Conservation (phyloP, 1,139 yeast genomes). For the Candida mesenterica region DNA sequence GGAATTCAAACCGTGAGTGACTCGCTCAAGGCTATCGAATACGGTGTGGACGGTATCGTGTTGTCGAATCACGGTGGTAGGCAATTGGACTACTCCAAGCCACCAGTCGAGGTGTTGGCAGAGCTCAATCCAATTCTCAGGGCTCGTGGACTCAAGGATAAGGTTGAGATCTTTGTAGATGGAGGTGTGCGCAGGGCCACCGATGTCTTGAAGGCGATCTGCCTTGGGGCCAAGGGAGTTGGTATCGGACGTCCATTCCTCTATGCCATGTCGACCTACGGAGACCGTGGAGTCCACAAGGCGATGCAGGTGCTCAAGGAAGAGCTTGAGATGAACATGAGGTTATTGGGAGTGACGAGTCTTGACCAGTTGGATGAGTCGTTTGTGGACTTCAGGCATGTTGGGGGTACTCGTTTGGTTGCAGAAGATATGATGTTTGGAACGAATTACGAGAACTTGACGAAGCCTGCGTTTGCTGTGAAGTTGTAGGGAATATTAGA, state of each 20-base stretch:
- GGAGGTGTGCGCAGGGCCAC: constrained; percentile 74
- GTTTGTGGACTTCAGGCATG: constrained; percentile 30
- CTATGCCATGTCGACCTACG: constrained; percentile 70
- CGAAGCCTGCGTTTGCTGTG: constrained; percentile 28
- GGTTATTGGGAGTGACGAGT: constrained; percentile 73
- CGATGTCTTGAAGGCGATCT: constrained; percentile 63
- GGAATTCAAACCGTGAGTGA: constrained; percentile 74
- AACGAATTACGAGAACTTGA: constrained; percentile 39
- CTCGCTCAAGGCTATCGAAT: constrained; percentile 59
- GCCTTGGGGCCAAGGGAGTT: constrained; percentile 71
- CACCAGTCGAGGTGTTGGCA: constrained; percentile 67
- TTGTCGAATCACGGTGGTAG: constrained; percentile 77
- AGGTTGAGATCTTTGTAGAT: constrained; percentile 54
- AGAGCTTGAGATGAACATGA: constrained; percentile 85
- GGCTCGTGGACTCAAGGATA: constrained; percentile 42
- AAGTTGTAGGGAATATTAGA: constrained; percentile 18
- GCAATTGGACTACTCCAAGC: constrained; percentile 64
- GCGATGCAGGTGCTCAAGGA: constrained; percentile 78
- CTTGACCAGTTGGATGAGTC: constrained; percentile 59
- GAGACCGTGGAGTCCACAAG: constrained; percentile 73
- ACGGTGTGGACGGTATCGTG: constrained; percentile 62
- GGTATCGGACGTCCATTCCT: constrained; percentile 74
- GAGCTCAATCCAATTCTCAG: constrained; percentile 59
- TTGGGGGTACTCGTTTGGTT: constrained; percentile 17
- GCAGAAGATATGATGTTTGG: constrained; percentile 39